Evolutionary conservation across 352 stramenopile species (phyloP), one percentile per base, ranked within the genome.

Genomic region (Pythium aquatile): DNA sequence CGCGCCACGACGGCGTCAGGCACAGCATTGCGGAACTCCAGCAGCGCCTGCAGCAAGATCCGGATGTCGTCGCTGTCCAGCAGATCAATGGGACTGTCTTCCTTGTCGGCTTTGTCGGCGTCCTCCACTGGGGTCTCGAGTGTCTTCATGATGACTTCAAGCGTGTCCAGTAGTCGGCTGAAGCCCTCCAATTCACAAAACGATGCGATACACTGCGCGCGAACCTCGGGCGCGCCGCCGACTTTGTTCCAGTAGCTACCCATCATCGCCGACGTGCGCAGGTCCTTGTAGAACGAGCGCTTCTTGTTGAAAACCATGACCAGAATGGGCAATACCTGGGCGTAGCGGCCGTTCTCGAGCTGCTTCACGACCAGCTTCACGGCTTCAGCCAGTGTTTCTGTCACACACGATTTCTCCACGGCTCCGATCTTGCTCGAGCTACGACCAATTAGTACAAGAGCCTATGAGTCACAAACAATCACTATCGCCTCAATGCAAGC

Each of bases 241-340:
- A 88, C 79, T 63, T 94, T 94, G 78, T 95, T 96, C 88, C 86
- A 96, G 52, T 95, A 96, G 58, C 81, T 93, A 5, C 85, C 86
- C 66, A 95, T 95, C 85, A 94, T 93, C 37, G 87, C 81, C 7
- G 85, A 92, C n/a, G 77, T 86, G 59, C 86, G 85, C 32, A 93
- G 49, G 48, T 96, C 87, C 68, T 96, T 96, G 72, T 96, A 96
- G 51, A 96, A 94, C 9, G 79, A 91, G 58, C 88, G 90, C 56
- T 96, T 94, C 75, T 96, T 96, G 77, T 90, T 94, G 47, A 96
- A 88, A 1, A 96, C 68, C 79, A 94, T 87, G 2, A 87, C 85
- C 11, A 94, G 68, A 51, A 93, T 74, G 1, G 84, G 79, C 14
- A 96, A 66, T 20, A 75, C 76, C 49, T 89, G 76, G 39, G 78